Evolutionary conservation across 176 grass and related monocot genomes (phyloP), one percentile per base, ranked within the genome.

Genomic region (Thinopyrum elongatum): DNA sequence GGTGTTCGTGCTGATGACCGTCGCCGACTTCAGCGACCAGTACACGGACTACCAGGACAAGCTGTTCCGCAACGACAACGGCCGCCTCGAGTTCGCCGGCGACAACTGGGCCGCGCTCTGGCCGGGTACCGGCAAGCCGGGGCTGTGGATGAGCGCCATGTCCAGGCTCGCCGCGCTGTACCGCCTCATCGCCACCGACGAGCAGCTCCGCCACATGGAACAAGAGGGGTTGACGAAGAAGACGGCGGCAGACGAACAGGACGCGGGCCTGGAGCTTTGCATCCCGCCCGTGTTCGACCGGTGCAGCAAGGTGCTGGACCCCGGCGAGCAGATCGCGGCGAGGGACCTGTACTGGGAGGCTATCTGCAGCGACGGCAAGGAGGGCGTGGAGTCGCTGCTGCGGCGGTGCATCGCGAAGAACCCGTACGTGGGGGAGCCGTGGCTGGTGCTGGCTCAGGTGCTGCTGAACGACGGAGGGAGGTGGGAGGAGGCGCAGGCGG

Each of bases 11-110:
- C 76, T 98, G 12, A 92, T 98, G 87, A 92, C 95, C 19, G 66
- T 98, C 15, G 91, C 85, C 3, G 95, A 98, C 82, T 93, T 93
- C 89, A 91, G 93, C 55, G 93, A 98, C 77, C 95, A 98, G 89
- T 85, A 87, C 53, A 74, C 87, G 7, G 95, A 95, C 84, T 98
- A 89, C 83, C 93, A 98, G 81, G 95, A 98, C 89, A 74, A 89
- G 36, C 87, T 95, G 1, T 98, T 95, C 69, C 7, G 8, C 29
- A 95, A 95, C 80, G 78, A 28, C 0, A 65, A 98, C 80, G 93
- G 91, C 0, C 89, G 88, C 4, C 77, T 98, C 5, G 88, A 95
- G 80, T 95, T 76, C 77, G 1, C 11, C 3, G 91, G 95, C 22
- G 69, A 89, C 83, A 79, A 76, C 81, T 92, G 91, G 91, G 41